Evolutionary conservation across 23 red algal species (phyloP).

Genomic region (Pyropia yezoensis): DNA sequence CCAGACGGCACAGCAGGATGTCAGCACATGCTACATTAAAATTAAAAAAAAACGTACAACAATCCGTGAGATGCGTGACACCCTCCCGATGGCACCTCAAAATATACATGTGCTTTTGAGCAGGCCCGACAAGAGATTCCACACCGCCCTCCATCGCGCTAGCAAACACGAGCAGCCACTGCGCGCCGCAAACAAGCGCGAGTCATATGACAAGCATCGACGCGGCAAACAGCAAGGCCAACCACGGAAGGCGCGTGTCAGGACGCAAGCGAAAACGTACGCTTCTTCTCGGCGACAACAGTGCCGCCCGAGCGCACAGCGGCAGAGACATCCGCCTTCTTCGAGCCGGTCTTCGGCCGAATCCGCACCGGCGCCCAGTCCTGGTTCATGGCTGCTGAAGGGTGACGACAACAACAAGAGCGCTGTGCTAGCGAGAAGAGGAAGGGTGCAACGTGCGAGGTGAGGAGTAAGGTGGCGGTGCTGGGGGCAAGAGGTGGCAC

Average conservation of each 20-base stretch:
- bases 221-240: background rate
- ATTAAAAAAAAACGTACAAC: too few species aligned
- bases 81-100: too few species aligned
- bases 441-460: too few species aligned
- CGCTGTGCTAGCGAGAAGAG: too few species aligned
- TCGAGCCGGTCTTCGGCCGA: constrained; percentile 22
- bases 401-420: background rate
- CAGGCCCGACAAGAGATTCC: too few species aligned
- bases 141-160: too few species aligned
- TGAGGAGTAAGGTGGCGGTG: too few species aligned
- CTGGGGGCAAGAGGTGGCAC: too few species aligned
- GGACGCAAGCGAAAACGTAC: constrained; percentile 8
- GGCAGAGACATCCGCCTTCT: constrained; percentile 12
- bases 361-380: constrained; percentile 29
- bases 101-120: too few species aligned
- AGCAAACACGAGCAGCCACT: too few species aligned
- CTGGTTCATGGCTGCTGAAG: background rate
- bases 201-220: background rate
- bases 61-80: too few species aligned
- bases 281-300: constrained; percentile 37
- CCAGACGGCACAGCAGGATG: background rate
- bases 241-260: background rate
- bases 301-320: background rate
- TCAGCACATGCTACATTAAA: too few species aligned
- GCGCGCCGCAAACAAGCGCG: background rate